Base-by-base conservation (phyloP, 768 basidiomycete species). In the Hypholoma sublateritium region DNA sequence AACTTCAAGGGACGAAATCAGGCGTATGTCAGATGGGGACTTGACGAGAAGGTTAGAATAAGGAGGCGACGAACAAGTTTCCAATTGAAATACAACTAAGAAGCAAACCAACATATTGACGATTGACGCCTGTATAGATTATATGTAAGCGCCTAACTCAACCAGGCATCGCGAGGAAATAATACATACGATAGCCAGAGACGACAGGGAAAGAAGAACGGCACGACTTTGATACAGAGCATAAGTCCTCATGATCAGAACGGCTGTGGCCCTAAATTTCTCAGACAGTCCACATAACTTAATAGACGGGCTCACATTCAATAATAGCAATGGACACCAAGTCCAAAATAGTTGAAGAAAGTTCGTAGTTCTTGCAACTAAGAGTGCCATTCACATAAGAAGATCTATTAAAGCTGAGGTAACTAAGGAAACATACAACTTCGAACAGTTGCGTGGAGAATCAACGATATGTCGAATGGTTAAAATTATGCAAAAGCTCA, bases 41-140 rank as follows among this genome's bases (percentile, higher is more conserved):
- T 41, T 47, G 16, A 7, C 24, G 16, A 6, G 19, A 22, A 45
- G 16, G 13, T 2, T 22, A 12, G 42, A 21, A n/a, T n/a, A 44
- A 2, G 28, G 2, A 21, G 1, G 4, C 34, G 11, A 44, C 60
- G 28, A 34, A 64, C 63, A 58, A n/a, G 50, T 60, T 35, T 57
- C 55, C 14, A 50, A 32, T 14, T 25, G 19, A 9, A 58, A 41
- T 11, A 64, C 25, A 1, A 60, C 42, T 36, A 64, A 21, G 25
- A 64, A 64, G 28, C 58, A 58, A 9, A 22, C 9, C 9, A 59
- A 13, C 63, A 64, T 64, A 24, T 53, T 56, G 24, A 46, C 41
- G 9, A 60, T 57, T 14, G 60, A 55, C 17, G 53, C 53, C 39
- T 51, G 22, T 51, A n/a, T n/a, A 13, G 4, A 22, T 35, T 32